A percentile compares a stretch with the other conserved stretches of the same genome.
phyloP scores from a whole-genome alignment of 495 filamentous ascomycete genomes.

The Thozetella sp. region DNA sequence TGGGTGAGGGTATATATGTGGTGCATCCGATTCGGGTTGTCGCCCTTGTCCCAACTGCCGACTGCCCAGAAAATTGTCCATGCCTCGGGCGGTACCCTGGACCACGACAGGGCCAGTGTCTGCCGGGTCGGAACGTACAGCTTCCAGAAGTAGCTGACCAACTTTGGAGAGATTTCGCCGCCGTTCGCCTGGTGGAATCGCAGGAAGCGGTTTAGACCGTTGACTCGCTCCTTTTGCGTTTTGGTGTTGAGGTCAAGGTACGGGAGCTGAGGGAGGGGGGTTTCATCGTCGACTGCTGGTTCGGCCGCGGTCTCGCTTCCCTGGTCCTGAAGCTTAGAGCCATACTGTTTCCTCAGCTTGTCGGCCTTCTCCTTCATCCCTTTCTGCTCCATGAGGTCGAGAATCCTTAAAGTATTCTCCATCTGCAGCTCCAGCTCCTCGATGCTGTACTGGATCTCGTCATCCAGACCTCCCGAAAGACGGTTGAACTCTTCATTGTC shows the following conservation, averaged over 20 bases:
- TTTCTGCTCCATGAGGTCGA: conserved; percentile 32
- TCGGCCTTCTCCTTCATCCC: conserved; percentile 37
- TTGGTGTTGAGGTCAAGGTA: conserved; percentile 7
- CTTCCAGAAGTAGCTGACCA: conserved; percentile 40
- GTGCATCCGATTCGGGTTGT: conserved; percentile 55
- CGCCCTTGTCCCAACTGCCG: conserved; percentile 32
- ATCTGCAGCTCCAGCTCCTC: conserved; percentile 57
- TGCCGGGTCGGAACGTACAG: conserved; percentile 42
- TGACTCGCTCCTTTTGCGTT: conserved; percentile 7
- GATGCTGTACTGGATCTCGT: conserved; percentile 38
- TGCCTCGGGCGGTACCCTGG: conserved; percentile 44
- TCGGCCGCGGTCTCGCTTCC: conserved; percentile 32
- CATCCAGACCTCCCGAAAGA: conserved; percentile 40
- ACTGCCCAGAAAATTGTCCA: conserved; percentile 60
- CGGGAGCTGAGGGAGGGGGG: conserved; percentile 9
- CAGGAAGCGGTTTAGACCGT: conserved; percentile 22
- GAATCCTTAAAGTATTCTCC: conserved; percentile 33
- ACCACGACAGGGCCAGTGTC: conserved; percentile 41
- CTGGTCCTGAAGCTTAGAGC: conserved; percentile 33
- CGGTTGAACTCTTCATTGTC: conserved; percentile 39
- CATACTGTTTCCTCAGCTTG: conserved; percentile 24
- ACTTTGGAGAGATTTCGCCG: conserved; percentile 24
- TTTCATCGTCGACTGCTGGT: conserved; percentile 17
- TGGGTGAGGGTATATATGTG: conserved; percentile 61
- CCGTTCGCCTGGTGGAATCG: conserved; percentile 25